Percentiles rank a stretch among this genome's conserved stretches.
These are phyloP conservation scores for Xerocomellus dryophilus DNA, from an alignment of 768 basidiomycete species.

Conservation along the genomic window DNA sequence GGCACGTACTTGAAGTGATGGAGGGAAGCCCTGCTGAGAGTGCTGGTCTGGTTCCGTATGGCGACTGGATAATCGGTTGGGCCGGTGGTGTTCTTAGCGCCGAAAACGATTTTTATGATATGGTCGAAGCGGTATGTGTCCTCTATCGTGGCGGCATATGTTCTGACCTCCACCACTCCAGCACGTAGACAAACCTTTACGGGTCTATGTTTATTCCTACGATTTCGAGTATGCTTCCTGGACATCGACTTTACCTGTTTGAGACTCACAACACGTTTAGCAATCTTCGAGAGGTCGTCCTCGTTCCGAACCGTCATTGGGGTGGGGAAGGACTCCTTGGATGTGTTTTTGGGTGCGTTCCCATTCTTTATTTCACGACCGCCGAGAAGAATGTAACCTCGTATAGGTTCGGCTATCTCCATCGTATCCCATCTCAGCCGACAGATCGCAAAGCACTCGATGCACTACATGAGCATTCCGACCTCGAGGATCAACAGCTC, in stretches of 20 bases:
- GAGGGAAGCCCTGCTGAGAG: slow-evolving; percentile 97
- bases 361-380: not conserved
- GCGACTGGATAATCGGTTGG: slow-evolving; percentile 82
- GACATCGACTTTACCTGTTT: not conserved
- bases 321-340: slow-evolving; percentile 94
- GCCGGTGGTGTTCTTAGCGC: slow-evolving; percentile 87
- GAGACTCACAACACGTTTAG: slow-evolving; percentile 39
- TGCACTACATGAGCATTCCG: slow-evolving; percentile 49
- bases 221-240: slow-evolving; percentile 81
- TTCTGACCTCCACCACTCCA: slow-evolving; percentile 31
- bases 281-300: slow-evolving; percentile 86
- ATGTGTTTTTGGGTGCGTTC: slow-evolving; percentile 87
- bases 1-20: slow-evolving; percentile 96
- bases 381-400: slow-evolving; percentile 3
- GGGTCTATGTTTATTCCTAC: slow-evolving; percentile 94
- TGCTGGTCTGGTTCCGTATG: slow-evolving; percentile 92
- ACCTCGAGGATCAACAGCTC: slow-evolving; percentile 60
- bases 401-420: slow-evolving; percentile 80
- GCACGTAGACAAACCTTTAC: slow-evolving; percentile 91
- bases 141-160: not conserved
- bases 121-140: slow-evolving; percentile 79
- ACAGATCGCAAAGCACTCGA: slow-evolving; percentile 55
- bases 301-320: slow-evolving; percentile 97
- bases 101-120: slow-evolving; percentile 94
- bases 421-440: slow-evolving; percentile 84